Percentiles rank a stretch among this genome's conserved stretches.
Evolutionary conservation across 2,329 filamentous ascomycete species (phyloP).

Genomic region (Microthyrium microscopicum): DNA sequence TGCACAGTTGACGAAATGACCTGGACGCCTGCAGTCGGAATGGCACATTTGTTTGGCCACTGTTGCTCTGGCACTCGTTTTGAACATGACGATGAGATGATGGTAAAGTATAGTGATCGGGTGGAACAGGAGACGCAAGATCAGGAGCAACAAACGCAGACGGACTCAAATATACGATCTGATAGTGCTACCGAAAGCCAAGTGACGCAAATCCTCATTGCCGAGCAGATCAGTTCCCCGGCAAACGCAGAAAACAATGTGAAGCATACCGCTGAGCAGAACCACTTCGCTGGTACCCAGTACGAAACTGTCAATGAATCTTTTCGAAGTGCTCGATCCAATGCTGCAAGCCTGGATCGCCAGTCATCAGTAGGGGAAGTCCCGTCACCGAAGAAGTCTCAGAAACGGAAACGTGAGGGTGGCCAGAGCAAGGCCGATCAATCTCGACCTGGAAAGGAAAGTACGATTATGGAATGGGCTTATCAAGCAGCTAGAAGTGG

Average conservation of each 20-base stretch:
- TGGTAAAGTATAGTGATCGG: neutral
- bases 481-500: too few relatives aligned
- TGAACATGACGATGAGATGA: conserved; percentile 6
- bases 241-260: conserved; percentile 4
- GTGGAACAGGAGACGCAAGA: neutral
- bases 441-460: too few relatives aligned
- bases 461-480: too few relatives aligned
- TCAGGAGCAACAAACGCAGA: neutral
- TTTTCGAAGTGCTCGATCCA: too few relatives aligned
- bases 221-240: conserved; percentile 2
- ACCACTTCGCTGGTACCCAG: too few relatives aligned
- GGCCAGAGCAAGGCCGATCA: too few relatives aligned
- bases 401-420: too few relatives aligned
- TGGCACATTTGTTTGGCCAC: conserved; percentile 53
- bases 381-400: too few relatives aligned
- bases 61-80: conserved; percentile 15
- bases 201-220: conserved; percentile 1
- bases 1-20: conserved; percentile 48
- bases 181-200: neutral
- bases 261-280: too few relatives aligned
- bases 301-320: too few relatives aligned
- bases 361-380: too few relatives aligned
- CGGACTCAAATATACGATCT: neutral
- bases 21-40: conserved; percentile 50
- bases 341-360: too few relatives aligned